Base-by-base conservation (phyloP, 1,284 basidiomycete genomes). In the Polyporus tsugae region DNA sequence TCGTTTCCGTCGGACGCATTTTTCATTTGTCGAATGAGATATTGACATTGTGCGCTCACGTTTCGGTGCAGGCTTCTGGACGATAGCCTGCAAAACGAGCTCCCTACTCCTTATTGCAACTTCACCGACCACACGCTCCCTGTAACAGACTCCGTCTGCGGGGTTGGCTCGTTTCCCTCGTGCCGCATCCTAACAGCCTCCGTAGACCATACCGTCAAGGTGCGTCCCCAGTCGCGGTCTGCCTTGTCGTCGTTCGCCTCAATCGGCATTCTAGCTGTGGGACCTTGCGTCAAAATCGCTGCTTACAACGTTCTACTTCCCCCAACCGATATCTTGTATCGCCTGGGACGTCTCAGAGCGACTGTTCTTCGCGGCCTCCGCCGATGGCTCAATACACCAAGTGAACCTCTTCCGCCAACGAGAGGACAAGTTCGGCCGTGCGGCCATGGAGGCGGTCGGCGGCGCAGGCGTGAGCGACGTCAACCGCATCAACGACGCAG, bases 61-160 rank as follows among this genome's bases (percentile, higher is more conserved):
- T 0, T 2, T 15, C 5, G 4, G 5, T 60, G 7, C 49, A 92
- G 91, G 86, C 80, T 95, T 67, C 78, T 95, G 22, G 91, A 94
- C 70, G 87, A 94, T 69, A 87, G 88, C 29, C 74, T 83, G 22
- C 91, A 93, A 80, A 87, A 87, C 72, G 91, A 93, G 64, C 83
- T 90, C 33, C 89, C 93, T 1, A 84, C 91, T 61, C 92, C 96
- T 5, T 94, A 92, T 77, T 93, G 90, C 74, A 90, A 89, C 2
- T 83, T 99, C 19, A 89, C 93, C 10, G 97, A 99, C 80, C 97
- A 99, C 78, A 97, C 96, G 0, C 86, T 99, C 2, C 92, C 94
- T 6, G 87, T 99, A 29, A 93, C 93, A 4, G 93, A 95, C 74
- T 86, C 99, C 42, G 80, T 85, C 22, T 91, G 96, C 72, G 95